Base-by-base conservation (phyloP, 257 asterid genomes). In the Eucommia ulmoides region DNA sequence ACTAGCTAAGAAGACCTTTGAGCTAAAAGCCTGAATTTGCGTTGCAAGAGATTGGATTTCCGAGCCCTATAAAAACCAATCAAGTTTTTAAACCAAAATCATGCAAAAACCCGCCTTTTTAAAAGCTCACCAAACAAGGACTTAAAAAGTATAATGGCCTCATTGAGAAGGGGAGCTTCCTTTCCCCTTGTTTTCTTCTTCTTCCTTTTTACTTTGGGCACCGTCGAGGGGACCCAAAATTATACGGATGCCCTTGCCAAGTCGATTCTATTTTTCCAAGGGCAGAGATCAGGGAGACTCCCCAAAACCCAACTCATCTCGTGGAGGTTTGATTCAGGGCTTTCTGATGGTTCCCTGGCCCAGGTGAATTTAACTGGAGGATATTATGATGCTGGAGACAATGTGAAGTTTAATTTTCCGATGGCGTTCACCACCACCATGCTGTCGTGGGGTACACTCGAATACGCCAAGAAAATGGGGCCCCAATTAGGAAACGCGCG, bases 211-310 rank as follows among this genome's bases (percentile, higher is more conserved):
- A 47, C 41, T 29, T 33, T 51, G 12, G 38, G 8, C 16, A 8
- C 14, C 33, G 82, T 70, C 3, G 50, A 56, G 46, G 77, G 58
- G 24, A 49, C 16, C 22, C 83, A 59, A 0, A 58, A 88, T 59
- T 88, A 88, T 63, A 52, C 74, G 50, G 93, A 88, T 49, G 97
- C 97, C 50, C 78, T 88, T 33, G 71, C 73, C 0, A 88, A 84
- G 65, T 88, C 97, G 69, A 61, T 84, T 49, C 24, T 84, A 56
- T 88, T 88, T 65, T 88, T 88, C 71, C 82, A 84, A 51, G 97
- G 94, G 2, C 97, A 88, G 57, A 70, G 97, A 62, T 88, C 97
- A 9, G 97, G 97, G 4, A 69, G 61, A 54, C 61, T 81, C 10
- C 86, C 92, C 16, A 14, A 19, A 2, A 49, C 15, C 41, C 88